Base-by-base conservation (phyloP, 345 rosid genomes). In the Rhizophora apiculata region DNA sequence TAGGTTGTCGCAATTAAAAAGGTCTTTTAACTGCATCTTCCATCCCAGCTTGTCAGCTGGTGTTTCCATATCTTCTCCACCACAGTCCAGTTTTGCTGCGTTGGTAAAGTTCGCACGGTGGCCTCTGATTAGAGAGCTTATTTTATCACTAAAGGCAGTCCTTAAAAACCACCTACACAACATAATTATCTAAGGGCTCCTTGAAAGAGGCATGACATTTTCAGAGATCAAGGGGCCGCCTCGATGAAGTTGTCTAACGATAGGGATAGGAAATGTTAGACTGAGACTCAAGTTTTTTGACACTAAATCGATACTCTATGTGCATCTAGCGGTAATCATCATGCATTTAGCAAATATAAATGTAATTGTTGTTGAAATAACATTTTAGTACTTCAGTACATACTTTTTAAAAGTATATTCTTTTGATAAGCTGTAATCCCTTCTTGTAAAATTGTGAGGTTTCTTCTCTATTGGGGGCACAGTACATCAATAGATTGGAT, bases 131-230 rank as follows among this genome's bases (percentile, higher is more conserved):
- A n/a, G 9, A 1, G 8, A 3, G 36, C 63, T 62, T 29, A 76
- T 74, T 51, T 26, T 67, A 5, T 6, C 32, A 6, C 37, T 56
- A 51, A 71, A 48, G 9, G 7, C 10, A 1, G 76, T 8, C 8
- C 58, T 3, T 1, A 34, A 81, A 8, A 10, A 74, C 53, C 43
- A 67, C 67, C 63, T 81, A 76, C 52, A 74, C 60, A 8, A 74
- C 76, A 32, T 55, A 72, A 68, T 77, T 81, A 2, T 81, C 81
- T 6, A 34, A 64, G 10, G 34, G 58, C 18, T 80, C 70, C 34
- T 51, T 0, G 79, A 65, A 3, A 79, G 69, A 34, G 29, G 69
- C 3, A 63, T 65, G 1, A 67, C 64, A 20, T 77, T 59, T 5
- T 8, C 6, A 1, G 63, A 63, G 30, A 74, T 65, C 1, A 62